phyloP scores from a whole-genome alignment of 2,329 filamentous ascomycete species.

The Phialophora tarda region DNA sequence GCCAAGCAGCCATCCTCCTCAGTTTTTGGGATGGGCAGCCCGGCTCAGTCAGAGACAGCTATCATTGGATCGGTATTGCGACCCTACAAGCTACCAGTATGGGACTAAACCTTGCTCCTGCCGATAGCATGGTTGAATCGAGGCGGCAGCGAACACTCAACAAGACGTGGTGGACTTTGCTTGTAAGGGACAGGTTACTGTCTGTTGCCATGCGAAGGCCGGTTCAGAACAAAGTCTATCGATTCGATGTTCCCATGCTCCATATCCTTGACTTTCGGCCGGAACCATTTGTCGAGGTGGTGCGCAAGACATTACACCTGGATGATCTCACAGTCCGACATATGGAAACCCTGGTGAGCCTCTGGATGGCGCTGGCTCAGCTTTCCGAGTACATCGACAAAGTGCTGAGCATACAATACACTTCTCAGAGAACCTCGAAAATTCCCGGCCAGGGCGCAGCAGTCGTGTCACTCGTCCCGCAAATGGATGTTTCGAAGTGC shows the following conservation, averaged over 20 bases:
- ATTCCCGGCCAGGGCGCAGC: not conserved
- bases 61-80: constrained; percentile 98
- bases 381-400: constrained; percentile 31
- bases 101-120: constrained; percentile 85
- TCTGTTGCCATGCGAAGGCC: constrained; percentile 91
- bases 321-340: not conserved
- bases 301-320: constrained; percentile 9
- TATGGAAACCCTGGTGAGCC: constrained; percentile 16
- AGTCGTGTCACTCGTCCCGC: constrained; percentile 25
- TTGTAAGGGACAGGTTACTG: constrained; percentile 90
- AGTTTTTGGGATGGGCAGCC: constrained; percentile 98
- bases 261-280: constrained; percentile 83
- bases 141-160: constrained; percentile 85
- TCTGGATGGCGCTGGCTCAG: constrained; percentile 27
- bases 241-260: constrained; percentile 92
- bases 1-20: constrained; percentile 87
- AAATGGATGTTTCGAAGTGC: constrained; percentile 1
- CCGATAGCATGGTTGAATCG: constrained; percentile 73
- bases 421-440: constrained; percentile 12
- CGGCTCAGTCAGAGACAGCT: constrained; percentile 95
- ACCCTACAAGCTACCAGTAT: constrained; percentile 92
- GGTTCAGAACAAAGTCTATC: constrained; percentile 88
- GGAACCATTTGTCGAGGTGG: constrained; percentile 54
- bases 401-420: constrained; percentile 27
- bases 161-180: constrained; percentile 96